A percentile compares a stretch with the other conserved stretches of the same genome.
phyloP scores from a whole-genome alignment of 2,329 filamentous ascomycete species.

The Coniochaeta hoffmannii region DNA sequence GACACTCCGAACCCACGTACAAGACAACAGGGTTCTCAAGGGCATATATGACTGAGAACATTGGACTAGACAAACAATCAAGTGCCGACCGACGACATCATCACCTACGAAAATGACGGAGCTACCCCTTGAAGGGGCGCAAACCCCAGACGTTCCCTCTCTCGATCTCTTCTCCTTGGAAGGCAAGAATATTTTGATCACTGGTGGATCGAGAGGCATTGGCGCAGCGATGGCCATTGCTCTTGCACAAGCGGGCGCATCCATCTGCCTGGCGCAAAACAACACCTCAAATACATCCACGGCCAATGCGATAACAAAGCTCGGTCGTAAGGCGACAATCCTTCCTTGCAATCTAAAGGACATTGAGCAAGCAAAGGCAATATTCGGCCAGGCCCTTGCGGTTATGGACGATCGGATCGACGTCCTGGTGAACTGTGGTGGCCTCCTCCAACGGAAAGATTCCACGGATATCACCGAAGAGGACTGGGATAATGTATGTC shows the following conservation, averaged over 20 bases:
- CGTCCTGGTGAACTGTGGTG: slow-evolving; percentile 1
- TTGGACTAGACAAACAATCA: too few relatives aligned
- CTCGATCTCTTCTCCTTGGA: background rate
- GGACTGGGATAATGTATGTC: slow-evolving; percentile 1
- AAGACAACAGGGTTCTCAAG: too few relatives aligned
- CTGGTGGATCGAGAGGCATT: slow-evolving; percentile 1
- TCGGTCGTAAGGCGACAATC: background rate
- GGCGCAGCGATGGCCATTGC: slow-evolving; percentile 3
- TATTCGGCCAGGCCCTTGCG: background rate
- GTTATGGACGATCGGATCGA: slow-evolving; percentile 1
- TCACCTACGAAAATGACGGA: too few relatives aligned
- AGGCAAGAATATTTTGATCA: slow-evolving; percentile 3
- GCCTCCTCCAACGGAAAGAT: background rate
- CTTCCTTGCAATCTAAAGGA: background rate
- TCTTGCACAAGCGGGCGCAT: background rate
- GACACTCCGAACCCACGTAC: too few relatives aligned
- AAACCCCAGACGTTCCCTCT: background rate
- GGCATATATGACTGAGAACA: too few relatives aligned
- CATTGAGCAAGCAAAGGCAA: background rate
- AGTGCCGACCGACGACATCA: too few relatives aligned
- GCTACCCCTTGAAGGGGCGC: background rate
- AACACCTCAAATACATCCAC: background rate
- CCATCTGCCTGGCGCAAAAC: background rate
- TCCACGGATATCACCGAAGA: background rate
- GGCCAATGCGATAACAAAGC: background rate